These are phyloP conservation scores for Paracorniculantispora psalliotae DNA, from an alignment of 2,329 filamentous ascomycete species.

Conservation along the genomic window DNA sequence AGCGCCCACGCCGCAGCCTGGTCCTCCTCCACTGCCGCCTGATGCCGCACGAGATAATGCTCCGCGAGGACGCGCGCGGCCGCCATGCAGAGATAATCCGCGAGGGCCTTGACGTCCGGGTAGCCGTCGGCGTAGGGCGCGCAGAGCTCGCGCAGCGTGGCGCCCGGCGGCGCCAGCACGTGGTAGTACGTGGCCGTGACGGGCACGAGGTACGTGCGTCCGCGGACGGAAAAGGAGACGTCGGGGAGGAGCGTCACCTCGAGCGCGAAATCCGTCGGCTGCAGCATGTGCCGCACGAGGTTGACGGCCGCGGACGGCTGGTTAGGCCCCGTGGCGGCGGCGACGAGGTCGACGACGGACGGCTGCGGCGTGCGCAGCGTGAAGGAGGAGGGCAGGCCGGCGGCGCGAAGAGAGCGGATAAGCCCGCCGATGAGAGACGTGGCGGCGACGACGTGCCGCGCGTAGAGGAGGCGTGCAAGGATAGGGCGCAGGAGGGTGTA, in stretches of 20 bases:
- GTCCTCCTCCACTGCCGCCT: not conserved
- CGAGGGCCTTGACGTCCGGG: slow-evolving; percentile 37
- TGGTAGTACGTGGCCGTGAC: slow-evolving; percentile 42
- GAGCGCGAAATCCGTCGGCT: slow-evolving; percentile 37
- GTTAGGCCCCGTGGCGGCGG: slow-evolving; percentile 25
- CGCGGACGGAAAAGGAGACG: slow-evolving; percentile 37
- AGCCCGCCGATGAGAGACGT: slow-evolving; percentile 40
- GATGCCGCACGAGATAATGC: slow-evolving; percentile 26
- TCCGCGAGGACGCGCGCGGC: slow-evolving; percentile 36
- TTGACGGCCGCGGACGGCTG: slow-evolving; percentile 38
- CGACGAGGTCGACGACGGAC: slow-evolving; percentile 23
- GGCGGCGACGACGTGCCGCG: slow-evolving; percentile 35
- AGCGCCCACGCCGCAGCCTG: slow-evolving; percentile 23
- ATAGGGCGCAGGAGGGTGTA: slow-evolving; percentile 49
- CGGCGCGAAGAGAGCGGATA: slow-evolving; percentile 38
- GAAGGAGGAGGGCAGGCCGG: slow-evolving; percentile 40
- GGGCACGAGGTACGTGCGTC: slow-evolving; percentile 40
- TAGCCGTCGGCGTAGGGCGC: slow-evolving; percentile 42
- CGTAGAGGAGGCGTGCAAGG: slow-evolving; percentile 44
- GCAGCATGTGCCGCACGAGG: slow-evolving; percentile 39
- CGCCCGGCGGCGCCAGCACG: slow-evolving; percentile 34
- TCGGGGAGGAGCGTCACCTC: slow-evolving; percentile 42
- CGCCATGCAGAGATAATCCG: slow-evolving; percentile 42
- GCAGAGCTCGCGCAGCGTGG: slow-evolving; percentile 34
- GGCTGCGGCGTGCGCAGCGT: slow-evolving; percentile 35